Evolutionary conservation across 768 basidiomycete species (phyloP), one percentile per base, ranked within the genome.

Genomic region (Suillus decipiens): DNA sequence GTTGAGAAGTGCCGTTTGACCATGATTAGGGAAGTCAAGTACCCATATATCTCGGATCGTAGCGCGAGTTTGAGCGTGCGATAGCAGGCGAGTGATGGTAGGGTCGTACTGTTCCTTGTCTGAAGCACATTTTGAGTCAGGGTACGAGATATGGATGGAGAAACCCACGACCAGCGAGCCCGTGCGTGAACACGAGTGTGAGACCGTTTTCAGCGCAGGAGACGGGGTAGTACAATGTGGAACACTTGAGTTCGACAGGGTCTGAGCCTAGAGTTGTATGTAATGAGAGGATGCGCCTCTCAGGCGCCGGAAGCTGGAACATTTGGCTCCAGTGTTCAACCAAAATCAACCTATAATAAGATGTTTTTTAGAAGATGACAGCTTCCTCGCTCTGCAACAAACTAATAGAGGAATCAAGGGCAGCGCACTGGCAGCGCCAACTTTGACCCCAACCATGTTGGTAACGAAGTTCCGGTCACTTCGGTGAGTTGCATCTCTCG

Each of bases 11-110:
- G 76, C 76, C 11, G 77, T 66, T 57, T 78, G 70, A 6, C 77
- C 76, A 37, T 77, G 76, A 58, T 77, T 77, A 1, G 75, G 78
- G 60, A 76, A 68, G 58, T 77, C 76, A 2, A 78, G 64, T 2
- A 72, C 69, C 76, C 76, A 77, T 61, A 78, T 70, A 51, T 77
- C 76, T 3, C 70, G 67, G 22, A 77, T 69, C 33, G 60, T 65
- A 39, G 61, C 11, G 34, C 45, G 45, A 51, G 51, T 33, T 33
- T 53, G 51, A 17, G 31, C 19, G 19, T 33, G 51, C 19, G 19
- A 53, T 19, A 53, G 31, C 31, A 53, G 31, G 51, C 31, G 51
- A n/a, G 34, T 17, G 14, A 75, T 61, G 39, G 64, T 15, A 4
- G 64, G 50, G 22, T 76, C 71, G 48, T 72, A 77, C 39, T 68